Conservation (phyloP, 768 basidiomycete species). For the Collybia mongolica region DNA sequence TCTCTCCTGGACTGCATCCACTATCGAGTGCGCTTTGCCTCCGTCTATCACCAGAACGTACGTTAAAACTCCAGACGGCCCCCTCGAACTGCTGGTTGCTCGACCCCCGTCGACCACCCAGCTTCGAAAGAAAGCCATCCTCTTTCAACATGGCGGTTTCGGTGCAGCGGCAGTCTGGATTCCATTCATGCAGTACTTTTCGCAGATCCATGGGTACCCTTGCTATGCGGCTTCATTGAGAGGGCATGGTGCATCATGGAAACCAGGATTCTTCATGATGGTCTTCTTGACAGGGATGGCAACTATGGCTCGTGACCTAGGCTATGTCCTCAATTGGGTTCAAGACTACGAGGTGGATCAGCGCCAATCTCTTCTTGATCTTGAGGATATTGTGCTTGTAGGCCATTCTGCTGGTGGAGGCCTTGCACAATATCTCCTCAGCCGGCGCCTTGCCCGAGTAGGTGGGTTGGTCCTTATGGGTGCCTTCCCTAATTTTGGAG, state of each 20-base stretch:
- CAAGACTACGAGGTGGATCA: slow-evolving; percentile 3
- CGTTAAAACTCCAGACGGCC: slow-evolving; percentile 7
- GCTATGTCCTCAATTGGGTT: slow-evolving; percentile 4
- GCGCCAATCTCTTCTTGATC: not conserved
- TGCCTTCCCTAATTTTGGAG: slow-evolving; percentile 9
- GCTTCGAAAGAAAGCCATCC: slow-evolving; percentile 7
- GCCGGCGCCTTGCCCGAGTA: not conserved
- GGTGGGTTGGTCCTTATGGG: slow-evolving; percentile 8
- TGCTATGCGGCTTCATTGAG: slow-evolving; percentile 14
- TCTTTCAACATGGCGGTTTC: slow-evolving; percentile 15
- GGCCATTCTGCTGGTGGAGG: slow-evolving; percentile 15
- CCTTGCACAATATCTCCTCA: slow-evolving; percentile 9
- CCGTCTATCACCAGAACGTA: slow-evolving; percentile 5
- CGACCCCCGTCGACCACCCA: not conserved
- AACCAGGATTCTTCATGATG: slow-evolving; percentile 7
- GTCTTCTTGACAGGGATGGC: slow-evolving; percentile 4
- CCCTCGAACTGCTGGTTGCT: slow-evolving; percentile 10
- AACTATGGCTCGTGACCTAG: slow-evolving; percentile 5
- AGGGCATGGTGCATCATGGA: slow-evolving; percentile 12
- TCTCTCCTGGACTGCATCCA: slow-evolving; percentile 3
- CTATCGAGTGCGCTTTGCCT: slow-evolving; percentile 2
- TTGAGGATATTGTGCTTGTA: slow-evolving; percentile 6
- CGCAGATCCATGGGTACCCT: slow-evolving; percentile 5
- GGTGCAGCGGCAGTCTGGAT: slow-evolving; percentile 13
- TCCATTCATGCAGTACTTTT: slow-evolving; percentile 10